Conservation (phyloP, 805 yeast species). For the Candida orba region DNA sequence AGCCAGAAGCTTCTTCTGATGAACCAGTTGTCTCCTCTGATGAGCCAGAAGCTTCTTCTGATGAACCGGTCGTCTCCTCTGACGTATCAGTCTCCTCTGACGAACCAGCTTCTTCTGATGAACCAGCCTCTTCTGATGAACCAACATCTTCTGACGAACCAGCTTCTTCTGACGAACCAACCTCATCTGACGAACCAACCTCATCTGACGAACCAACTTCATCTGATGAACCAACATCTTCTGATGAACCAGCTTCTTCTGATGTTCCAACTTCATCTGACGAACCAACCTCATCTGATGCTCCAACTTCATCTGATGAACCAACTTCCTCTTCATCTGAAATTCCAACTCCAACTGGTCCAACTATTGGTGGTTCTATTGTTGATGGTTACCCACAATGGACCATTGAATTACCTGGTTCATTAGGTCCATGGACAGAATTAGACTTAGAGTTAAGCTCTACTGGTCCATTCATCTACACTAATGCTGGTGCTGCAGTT, state of each 20-base stretch:
- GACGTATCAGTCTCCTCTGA: too few relatives aligned
- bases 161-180: too few relatives aligned
- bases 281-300: background rate
- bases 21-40: too few relatives aligned
- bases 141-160: too few relatives aligned
- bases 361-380: background rate
- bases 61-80: too few relatives aligned
- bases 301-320: conserved; percentile 5
- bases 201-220: conserved; percentile 4
- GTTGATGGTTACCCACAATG: background rate
- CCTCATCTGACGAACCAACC: conserved; percentile 1
- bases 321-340: background rate
- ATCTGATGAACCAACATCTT: conserved; percentile 1
- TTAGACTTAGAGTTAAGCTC: background rate
- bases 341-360: background rate
- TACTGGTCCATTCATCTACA: background rate
- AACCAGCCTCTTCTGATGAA: too few relatives aligned
- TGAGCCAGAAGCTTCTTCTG: too few relatives aligned
- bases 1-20: too few relatives aligned
- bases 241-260: conserved; percentile 1
- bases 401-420: conserved; percentile 1
- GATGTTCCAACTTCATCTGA: background rate
- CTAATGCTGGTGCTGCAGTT: conserved; percentile 3
- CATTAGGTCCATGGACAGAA: conserved; percentile 2
- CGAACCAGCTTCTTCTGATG: too few relatives aligned